phyloP scores from a whole-genome alignment of 441 rosid species.

The Euphorbia schlechtendalii region DNA sequence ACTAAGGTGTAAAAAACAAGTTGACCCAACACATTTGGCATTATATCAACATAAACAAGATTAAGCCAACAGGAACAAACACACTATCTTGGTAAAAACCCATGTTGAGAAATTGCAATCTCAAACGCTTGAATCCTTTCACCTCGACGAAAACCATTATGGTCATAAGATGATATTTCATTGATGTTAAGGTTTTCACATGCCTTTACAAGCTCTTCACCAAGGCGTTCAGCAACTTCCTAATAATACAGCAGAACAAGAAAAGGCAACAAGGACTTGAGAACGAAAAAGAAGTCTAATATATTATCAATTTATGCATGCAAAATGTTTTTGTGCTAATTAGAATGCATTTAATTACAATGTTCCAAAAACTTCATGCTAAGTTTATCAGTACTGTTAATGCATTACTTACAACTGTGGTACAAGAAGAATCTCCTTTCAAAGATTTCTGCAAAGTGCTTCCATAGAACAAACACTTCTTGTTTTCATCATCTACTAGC shows the following conservation, averaged over 20 bases:
- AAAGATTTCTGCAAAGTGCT: slow-evolving; percentile 79
- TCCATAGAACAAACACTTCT: slow-evolving; percentile 65
- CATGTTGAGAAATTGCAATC: slow-evolving; percentile 53
- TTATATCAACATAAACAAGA: too few relatives aligned
- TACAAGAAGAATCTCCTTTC: slow-evolving; percentile 46
- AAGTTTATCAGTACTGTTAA: background rate
- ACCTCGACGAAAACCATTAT: slow-evolving; percentile 58
- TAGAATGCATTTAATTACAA: too few relatives aligned
- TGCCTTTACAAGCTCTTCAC: slow-evolving; percentile 70
- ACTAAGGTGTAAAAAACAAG: too few relatives aligned
- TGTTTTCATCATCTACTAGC: slow-evolving; percentile 82
- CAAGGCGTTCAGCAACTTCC: slow-evolving; percentile 77
- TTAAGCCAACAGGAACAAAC: slow-evolving; percentile 6
- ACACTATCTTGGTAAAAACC: slow-evolving; percentile 55
- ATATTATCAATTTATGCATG: too few relatives aligned
- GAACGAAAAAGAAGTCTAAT: too few relatives aligned
- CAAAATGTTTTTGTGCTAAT: too few relatives aligned
- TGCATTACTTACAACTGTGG: slow-evolving; percentile 43
- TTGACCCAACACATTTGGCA: too few relatives aligned
- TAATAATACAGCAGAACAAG: slow-evolving; percentile 22
- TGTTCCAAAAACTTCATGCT: background rate
- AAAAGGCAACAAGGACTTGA: too few relatives aligned
- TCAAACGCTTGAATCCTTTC: slow-evolving; percentile 82
- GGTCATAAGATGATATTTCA: slow-evolving; percentile 73
- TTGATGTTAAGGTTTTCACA: slow-evolving; percentile 50